phyloP scores from a whole-genome alignment of 164 flowering plant genomes.

The Vitis vinifera region ASM3070453v1 NC_081812.1:22471501-22472000 shows the following conservation, averaged over 20 bases:
- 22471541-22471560: constrained; percentile 56
- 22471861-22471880: constrained; percentile 3
- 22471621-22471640: constrained; percentile 88
- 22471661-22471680: constrained; percentile 52
- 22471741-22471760: constrained; percentile 38
- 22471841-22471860: constrained; percentile 10
- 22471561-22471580: constrained; percentile 58
- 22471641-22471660: constrained; percentile 60
- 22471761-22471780: constrained; percentile 78
- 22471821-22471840: constrained; percentile 11
- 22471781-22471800: constrained; percentile 88
- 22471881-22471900: not conserved
- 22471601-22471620: constrained; percentile 45
- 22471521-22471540: constrained; percentile 59
- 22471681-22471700: constrained; percentile 49
- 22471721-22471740: constrained; percentile 59
- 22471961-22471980: constrained; percentile 15
- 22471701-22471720: constrained; percentile 87
- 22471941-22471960: no score
- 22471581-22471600: constrained; percentile 59
- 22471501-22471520: constrained; percentile 69
- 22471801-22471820: constrained; percentile 79
- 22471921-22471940: no score
- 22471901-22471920: no score
- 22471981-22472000: not conserved